Conservation (phyloP, 805 yeast genomes). For the Saccharomyces jurei region DNA sequence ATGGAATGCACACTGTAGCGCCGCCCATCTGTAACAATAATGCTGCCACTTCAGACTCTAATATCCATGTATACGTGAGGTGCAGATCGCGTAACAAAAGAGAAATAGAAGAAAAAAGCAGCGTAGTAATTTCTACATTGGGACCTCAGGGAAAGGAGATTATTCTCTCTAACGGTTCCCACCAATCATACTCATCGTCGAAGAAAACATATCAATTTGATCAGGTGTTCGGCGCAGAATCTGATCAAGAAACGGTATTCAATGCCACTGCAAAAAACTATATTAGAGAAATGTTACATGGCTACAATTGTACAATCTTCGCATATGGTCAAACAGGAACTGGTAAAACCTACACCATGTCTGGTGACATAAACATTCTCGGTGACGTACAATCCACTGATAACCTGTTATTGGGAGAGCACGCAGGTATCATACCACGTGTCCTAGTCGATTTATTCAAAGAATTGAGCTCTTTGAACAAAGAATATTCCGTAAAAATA, state of each 20-base stretch:
- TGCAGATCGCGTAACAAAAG: constrained; percentile 49
- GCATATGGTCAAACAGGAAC: constrained; percentile 90
- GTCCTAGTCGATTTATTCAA: constrained; percentile 49
- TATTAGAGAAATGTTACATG: constrained; percentile 55
- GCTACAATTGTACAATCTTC: constrained; percentile 70
- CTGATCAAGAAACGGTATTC: constrained; percentile 62
- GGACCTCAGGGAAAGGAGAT: constrained; percentile 41
- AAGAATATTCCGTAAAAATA: constrained; percentile 58
- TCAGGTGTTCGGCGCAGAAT: constrained; percentile 71
- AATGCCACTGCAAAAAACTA: constrained; percentile 53
- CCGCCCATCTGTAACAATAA: not conserved
- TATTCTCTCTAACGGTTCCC: constrained; percentile 29
- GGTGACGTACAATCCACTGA: constrained; percentile 24
- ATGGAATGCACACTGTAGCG: not conserved
- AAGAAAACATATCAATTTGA: constrained; percentile 60
- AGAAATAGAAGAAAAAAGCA: constrained; percentile 47
- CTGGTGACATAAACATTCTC: constrained; percentile 52
- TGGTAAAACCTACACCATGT: constrained; percentile 71
- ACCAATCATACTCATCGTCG: constrained; percentile 10
- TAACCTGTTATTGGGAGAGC: constrained; percentile 29
- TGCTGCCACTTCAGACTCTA: constrained; percentile 13
- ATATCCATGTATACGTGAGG: constrained; percentile 49
- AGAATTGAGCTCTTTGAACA: constrained; percentile 30
- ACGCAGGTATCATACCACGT: constrained; percentile 60
- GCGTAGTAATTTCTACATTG: constrained; percentile 45